These are phyloP conservation scores for Botrytis squamosa DNA, from an alignment of 2,329 filamentous ascomycete species.

Conservation along the genomic window DNA sequence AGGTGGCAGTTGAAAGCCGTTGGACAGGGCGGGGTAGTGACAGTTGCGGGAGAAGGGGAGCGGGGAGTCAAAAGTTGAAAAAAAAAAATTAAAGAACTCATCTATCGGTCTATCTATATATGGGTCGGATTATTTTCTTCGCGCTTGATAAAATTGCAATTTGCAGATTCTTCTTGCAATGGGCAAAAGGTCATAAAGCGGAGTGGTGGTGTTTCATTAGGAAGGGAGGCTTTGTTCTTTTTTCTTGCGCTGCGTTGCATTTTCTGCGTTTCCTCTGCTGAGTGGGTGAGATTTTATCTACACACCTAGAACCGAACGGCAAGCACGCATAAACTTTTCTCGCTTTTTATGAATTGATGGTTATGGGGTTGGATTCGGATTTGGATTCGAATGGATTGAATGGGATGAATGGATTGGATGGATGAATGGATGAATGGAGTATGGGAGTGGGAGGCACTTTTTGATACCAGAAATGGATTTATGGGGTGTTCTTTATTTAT, in stretches of 20 bases:
- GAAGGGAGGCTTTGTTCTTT: not conserved
- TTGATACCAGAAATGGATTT: constrained; percentile 20
- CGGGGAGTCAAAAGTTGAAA: not conserved
- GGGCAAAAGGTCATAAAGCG: not conserved
- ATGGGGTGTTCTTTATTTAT: not conserved
- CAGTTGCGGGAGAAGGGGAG: not conserved
- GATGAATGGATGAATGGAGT: constrained; percentile 30
- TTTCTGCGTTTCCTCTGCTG: not conserved
- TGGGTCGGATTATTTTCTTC: not conserved
- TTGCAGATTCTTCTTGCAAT: not conserved
- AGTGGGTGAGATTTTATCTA: not conserved
- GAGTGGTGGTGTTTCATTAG: constrained; percentile 6
- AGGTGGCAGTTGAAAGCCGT: constrained; percentile 23
- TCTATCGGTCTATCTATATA: not conserved
- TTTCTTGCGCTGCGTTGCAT: not conserved
- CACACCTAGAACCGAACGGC: not conserved
- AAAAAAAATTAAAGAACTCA: not conserved
- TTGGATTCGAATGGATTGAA: too few relatives aligned
- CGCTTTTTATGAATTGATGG: not conserved
- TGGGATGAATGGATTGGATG: not conserved
- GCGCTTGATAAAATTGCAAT: not conserved
- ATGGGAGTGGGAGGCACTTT: not conserved
- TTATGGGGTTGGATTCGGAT: not conserved
- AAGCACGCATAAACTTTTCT: not conserved
- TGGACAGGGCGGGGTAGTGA: not conserved